Evolutionary conservation across 2,329 filamentous ascomycete genomes (phyloP), one percentile per base, ranked within the genome.

Genomic region (Intubia oerlemansii): DNA sequence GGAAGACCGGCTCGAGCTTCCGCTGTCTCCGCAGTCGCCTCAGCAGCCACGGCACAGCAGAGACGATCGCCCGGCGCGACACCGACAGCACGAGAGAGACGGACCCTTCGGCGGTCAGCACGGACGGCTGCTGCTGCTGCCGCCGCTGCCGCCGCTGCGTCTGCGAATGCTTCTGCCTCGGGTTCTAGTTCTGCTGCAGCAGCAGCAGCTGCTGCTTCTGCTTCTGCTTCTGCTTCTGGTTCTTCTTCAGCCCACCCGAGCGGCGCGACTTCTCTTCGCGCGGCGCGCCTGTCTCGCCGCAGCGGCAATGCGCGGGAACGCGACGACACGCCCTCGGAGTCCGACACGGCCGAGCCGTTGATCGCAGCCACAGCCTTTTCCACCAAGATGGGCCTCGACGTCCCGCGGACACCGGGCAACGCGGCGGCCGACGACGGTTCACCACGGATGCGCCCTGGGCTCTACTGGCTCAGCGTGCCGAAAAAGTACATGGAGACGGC

Each of bases 401-500:
- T 95, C 15, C 88, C 88, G 5, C 77, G 75, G 44, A 95, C 88
- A 0, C 84, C 82, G 1, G 66, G 66, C 14, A 43, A 49, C 13
- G 42, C 48, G n/a, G 37, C 42, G 8, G 44, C 45, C 31, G 34
- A 41, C 5, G 46, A 50, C 5, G 61, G 59, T 38, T 48, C 52
- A 29, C 39, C 47, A 25, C 60, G 64, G 9, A 62, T 66, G n/a
- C 64, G 61, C 30, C 73, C 79, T 9, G 72, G 79, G 10, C 62
- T 66, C 30, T 85, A 93, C 50, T 95, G 85, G 85, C 60, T 88
- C 20, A 74, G 81, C 41, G 81, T 75, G 20, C 81, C 85, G 6
- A 56, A 64, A 12, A 63, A 64, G 18, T 85, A 78, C 45, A 63
- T 59, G 25, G 61, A 67, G 32, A 59, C 61, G 24, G 60, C 67